These are phyloP conservation scores for Syncephalastrum monosporum DNA, from an alignment of 371 early-diverging fungal genomes.

Conservation along the genomic window DNA sequence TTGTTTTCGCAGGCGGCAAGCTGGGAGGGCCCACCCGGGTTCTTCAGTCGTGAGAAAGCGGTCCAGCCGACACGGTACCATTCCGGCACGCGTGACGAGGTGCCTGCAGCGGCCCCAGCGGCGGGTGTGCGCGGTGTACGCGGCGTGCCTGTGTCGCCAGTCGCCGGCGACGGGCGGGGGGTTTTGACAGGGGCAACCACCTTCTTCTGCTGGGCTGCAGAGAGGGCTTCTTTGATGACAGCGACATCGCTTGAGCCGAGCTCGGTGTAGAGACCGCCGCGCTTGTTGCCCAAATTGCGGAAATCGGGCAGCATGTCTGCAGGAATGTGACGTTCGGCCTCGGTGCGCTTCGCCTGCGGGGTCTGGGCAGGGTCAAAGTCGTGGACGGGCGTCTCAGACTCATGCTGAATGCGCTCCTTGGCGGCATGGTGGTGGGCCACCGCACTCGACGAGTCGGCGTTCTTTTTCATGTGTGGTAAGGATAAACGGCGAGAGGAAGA, in stretches of 20 bases:
- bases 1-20: conserved; percentile 29
- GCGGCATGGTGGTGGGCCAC: too few species aligned
- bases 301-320: conserved; percentile 23
- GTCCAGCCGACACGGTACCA: conserved; percentile 46
- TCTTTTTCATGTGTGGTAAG: too few species aligned
- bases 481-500: too few species aligned
- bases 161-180: conserved; percentile 2
- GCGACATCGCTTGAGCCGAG: conserved; percentile 31
- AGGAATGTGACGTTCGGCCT: conserved; percentile 15
- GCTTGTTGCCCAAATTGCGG: conserved; percentile 20
- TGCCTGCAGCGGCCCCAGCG: not conserved
- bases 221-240: conserved; percentile 24
- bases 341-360: conserved; percentile 21
- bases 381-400: conserved; percentile 20
- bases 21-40: conserved; percentile 32
- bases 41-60: conserved; percentile 23
- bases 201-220: conserved; percentile 36
- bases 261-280: conserved; percentile 34
- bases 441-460: too few species aligned
- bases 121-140: conserved; percentile 23
- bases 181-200: conserved; percentile 15
- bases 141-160: conserved; percentile 7
- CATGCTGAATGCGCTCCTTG: not conserved
- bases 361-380: conserved; percentile 19
- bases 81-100: conserved; percentile 27